phyloP scores from a whole-genome alignment of 1,284 basidiomycete species.

The Moesziomyces globuligerus region DNA sequence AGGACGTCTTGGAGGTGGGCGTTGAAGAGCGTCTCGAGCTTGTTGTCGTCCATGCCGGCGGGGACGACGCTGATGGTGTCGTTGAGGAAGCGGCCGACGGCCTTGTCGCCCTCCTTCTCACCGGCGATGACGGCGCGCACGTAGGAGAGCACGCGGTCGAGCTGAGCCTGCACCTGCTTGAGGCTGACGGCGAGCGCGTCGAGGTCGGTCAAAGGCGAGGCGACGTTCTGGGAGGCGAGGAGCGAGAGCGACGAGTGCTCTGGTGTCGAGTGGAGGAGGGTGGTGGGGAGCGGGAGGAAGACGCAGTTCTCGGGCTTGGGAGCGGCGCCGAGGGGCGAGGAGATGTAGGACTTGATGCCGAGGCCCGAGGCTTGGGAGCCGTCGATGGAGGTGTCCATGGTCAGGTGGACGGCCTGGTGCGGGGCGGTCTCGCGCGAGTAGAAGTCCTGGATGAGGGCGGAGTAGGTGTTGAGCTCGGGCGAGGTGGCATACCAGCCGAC shows the following conservation, averaged over 20 bases:
- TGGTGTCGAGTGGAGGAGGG: conserved; percentile 67
- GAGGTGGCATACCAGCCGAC: conserved; percentile 78
- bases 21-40: conserved; percentile 65
- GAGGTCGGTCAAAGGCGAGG: conserved; percentile 61
- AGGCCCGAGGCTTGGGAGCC: conserved; percentile 49
- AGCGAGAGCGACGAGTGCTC: conserved; percentile 69
- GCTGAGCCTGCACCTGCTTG: conserved; percentile 78
- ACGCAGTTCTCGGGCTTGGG: conserved; percentile 65
- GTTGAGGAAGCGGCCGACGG: conserved; percentile 90
- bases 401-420: conserved; percentile 89
- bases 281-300: conserved; percentile 61
- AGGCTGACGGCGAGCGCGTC: conserved; percentile 76
- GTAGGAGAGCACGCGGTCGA: conserved; percentile 85
- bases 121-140: conserved; percentile 84
- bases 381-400: conserved; percentile 82
- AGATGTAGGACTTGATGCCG: conserved; percentile 85
- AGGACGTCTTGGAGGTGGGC: conserved; percentile 78
- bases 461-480: conserved; percentile 90
- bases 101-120: conserved; percentile 81
- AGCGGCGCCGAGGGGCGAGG: conserved; percentile 71
- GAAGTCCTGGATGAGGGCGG: conserved; percentile 97
- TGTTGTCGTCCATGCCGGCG: conserved; percentile 52
- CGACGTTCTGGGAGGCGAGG: conserved; percentile 76
- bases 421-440: conserved; percentile 91
- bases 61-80: conserved; percentile 73